These are phyloP conservation scores for Phanerochaete carnosa DNA, from an alignment of 768 basidiomycete genomes.

Conservation along the genomic window DNA sequence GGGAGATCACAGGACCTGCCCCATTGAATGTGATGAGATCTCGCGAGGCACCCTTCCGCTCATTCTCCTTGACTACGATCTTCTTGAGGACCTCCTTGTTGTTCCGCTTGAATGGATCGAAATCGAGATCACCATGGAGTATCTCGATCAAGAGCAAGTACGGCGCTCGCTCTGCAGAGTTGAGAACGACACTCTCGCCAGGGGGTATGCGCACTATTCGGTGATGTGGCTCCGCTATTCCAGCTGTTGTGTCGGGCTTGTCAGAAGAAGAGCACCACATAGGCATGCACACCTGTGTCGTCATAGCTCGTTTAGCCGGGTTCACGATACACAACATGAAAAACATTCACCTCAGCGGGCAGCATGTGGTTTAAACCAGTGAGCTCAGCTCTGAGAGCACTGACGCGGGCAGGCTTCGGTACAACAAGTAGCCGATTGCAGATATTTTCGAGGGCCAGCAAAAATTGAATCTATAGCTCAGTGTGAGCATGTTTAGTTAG, in stretches of 20 bases:
- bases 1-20: slow-evolving; percentile 2
- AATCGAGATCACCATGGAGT: slow-evolving; percentile 85
- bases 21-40: slow-evolving; percentile 41
- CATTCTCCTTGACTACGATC: slow-evolving; percentile 64
- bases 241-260: slow-evolving; percentile 33
- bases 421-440: slow-evolving; percentile 89
- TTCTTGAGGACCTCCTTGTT: slow-evolving; percentile 87
- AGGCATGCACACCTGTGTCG: slow-evolving; percentile 73
- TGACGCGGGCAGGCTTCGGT: slow-evolving; percentile 90
- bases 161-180: slow-evolving; percentile 95
- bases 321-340: neutral
- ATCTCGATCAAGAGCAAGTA: slow-evolving; percentile 93
- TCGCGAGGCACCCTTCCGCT: slow-evolving; percentile 53
- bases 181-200: slow-evolving; percentile 95
- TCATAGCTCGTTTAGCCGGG: neutral
- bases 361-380: slow-evolving; percentile 94
- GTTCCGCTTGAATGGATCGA: slow-evolving; percentile 76
- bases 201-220: slow-evolving; percentile 96
- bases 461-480: slow-evolving; percentile 66
- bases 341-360: slow-evolving; percentile 76
- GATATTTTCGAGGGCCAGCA: slow-evolving; percentile 87
- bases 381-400: slow-evolving; percentile 93
- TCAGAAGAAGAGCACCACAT: slow-evolving; percentile 85
- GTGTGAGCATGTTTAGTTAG: neutral
- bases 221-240: slow-evolving; percentile 70